These are phyloP conservation scores for Pseudocercospora fuligena DNA, from an alignment of 2,329 filamentous ascomycete genomes.

Conservation along the genomic window DNA sequence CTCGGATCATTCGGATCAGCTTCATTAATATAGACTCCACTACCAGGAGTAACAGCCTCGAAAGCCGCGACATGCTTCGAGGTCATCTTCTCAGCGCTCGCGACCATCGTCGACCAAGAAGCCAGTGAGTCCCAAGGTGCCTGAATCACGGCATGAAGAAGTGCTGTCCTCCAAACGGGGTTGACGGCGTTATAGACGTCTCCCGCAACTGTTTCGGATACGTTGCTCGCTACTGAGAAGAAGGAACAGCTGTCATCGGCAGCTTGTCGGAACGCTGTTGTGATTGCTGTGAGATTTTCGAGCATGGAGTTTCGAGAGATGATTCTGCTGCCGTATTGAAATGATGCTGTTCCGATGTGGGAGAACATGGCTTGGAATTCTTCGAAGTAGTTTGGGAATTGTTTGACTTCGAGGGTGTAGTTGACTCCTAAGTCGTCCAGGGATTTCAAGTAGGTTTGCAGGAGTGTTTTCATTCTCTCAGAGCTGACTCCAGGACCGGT, in stretches of 20 bases:
- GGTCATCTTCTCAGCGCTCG: slow-evolving; percentile 38
- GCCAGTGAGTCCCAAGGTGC: slow-evolving; percentile 27
- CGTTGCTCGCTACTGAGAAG: slow-evolving; percentile 36
- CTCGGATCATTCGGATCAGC: slow-evolving; percentile 29
- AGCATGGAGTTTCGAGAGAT: background rate
- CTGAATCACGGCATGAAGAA: slow-evolving; percentile 39
- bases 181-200: slow-evolving; percentile 52
- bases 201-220: slow-evolving; percentile 38
- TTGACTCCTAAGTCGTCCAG: background rate
- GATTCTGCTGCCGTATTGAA: slow-evolving; percentile 8
- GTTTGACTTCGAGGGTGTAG: background rate
- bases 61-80: slow-evolving; percentile 40
- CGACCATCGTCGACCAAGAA: slow-evolving; percentile 16
- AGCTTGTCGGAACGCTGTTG: background rate
- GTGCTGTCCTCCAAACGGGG: slow-evolving; percentile 57
- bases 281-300: background rate
- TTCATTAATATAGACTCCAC: slow-evolving; percentile 47
- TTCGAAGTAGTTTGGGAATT: slow-evolving; percentile 9
- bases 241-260: slow-evolving; percentile 39
- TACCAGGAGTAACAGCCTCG: slow-evolving; percentile 39
- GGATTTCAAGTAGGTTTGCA: background rate
- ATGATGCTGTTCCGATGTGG: background rate
- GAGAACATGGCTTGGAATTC: slow-evolving; percentile 1
- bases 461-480: background rate
- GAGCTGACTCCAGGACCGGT: background rate